These are phyloP conservation scores for Pharus latifolius DNA, from an alignment of 176 grass and related monocot species.

Conservation along the genomic window DNA sequence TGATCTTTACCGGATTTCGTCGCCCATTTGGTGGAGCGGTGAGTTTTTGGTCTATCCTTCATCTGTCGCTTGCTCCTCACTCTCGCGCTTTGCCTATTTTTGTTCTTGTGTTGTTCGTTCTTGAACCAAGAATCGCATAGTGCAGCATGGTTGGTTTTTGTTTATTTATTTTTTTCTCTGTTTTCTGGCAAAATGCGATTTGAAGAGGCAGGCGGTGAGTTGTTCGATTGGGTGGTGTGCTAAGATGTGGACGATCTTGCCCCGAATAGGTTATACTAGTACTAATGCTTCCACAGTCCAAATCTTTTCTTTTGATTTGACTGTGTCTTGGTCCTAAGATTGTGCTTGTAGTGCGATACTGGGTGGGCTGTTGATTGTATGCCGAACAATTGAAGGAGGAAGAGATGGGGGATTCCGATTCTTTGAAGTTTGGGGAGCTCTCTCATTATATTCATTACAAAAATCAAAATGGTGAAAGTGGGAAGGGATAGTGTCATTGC, in stretches of 20 bases:
- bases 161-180: neutral
- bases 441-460: neutral
- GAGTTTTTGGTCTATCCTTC: too few relatives aligned
- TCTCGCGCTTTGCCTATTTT: neutral
- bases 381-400: too few relatives aligned
- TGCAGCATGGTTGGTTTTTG: neutral
- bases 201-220: neutral
- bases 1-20: neutral
- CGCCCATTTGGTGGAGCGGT: neutral
- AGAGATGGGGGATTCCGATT: too few relatives aligned
- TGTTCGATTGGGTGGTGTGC: neutral
- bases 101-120: neutral
- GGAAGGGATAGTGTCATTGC: too few relatives aligned
- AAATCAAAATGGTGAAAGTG: neutral
- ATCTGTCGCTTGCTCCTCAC: neutral
- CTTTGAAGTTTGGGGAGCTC: neutral
- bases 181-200: neutral
- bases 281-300: neutral
- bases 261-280: neutral
- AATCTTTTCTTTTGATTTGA: neutral
- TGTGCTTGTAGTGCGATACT: too few relatives aligned
- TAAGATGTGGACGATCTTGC: slow-evolving; percentile 3
- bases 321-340: too few relatives aligned
- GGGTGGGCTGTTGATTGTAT: too few relatives aligned
- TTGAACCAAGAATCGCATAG: neutral